Percentiles rank a stretch among this genome's conserved stretches.
Evolutionary conservation across 1,284 basidiomycete genomes (phyloP).

Genomic region (Ceratobasidium theobromae): DNA sequence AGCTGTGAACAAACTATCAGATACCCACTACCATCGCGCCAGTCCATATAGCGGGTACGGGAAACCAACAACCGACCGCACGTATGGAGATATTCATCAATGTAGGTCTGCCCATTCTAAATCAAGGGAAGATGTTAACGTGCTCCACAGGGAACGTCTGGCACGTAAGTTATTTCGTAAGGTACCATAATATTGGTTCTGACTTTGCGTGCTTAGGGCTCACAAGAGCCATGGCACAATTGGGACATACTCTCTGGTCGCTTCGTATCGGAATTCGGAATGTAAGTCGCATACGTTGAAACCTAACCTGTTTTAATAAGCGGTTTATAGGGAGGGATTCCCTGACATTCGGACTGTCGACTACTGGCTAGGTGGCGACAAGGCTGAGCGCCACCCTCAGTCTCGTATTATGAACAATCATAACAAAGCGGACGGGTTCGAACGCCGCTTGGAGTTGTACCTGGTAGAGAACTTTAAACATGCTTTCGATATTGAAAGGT

Average conservation of each 20-base stretch:
- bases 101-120: constrained; percentile 51
- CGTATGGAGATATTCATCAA: constrained; percentile 83
- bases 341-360: constrained; percentile 83
- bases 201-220: constrained; percentile 45
- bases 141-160: constrained; percentile 75
- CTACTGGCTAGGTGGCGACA: constrained; percentile 74
- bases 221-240: constrained; percentile 85
- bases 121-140: constrained; percentile 4
- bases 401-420: constrained; percentile 81
- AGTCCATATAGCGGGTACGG: constrained; percentile 85
- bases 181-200: neutral
- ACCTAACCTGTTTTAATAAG: neutral
- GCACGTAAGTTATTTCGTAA: constrained; percentile 53
- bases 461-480: constrained; percentile 89
- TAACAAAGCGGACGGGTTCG: constrained; percentile 88
- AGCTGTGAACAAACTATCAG: constrained; percentile 62
- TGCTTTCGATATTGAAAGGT: constrained; percentile 83
- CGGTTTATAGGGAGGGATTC: constrained; percentile 66
- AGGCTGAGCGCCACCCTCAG: constrained; percentile 75
- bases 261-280: constrained; percentile 88
- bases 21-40: constrained; percentile 77
- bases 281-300: constrained; percentile 48
- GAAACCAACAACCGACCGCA: constrained; percentile 69
- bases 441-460: constrained; percentile 85
- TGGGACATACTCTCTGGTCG: constrained; percentile 84